Evolutionary conservation across 345 rosid species (phyloP), one percentile per base, ranked within the genome.

Genomic region (Dimocarpus longan): DNA sequence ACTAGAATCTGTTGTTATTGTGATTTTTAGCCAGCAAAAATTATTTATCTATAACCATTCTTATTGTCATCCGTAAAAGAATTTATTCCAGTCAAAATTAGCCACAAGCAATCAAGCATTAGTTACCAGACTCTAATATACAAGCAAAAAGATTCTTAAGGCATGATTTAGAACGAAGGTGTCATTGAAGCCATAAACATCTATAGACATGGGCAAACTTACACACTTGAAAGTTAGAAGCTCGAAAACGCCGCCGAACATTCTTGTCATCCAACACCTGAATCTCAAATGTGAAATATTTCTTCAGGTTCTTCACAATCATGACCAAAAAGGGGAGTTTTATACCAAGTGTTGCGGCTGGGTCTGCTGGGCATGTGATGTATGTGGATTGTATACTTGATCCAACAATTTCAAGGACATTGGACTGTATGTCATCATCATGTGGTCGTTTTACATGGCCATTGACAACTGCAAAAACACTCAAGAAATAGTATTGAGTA

Each of bases 141-240:
- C 21, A 37, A 21, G 7, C 18, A n/a, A 60, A 8, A 22, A 42
- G 50, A 59, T 6, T n/a, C 16, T 43, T 42, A 13, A 40, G 68
- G 57, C 26, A 43, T 60, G 48, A 54, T 28, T 22, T 22, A 73
- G 21, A 16, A 11, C n/a, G 24, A 74, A 16, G 8, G 22, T 65
- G 15, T 6, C 59, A 37, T 37, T 9, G 39, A 28, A 50, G 65
- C 24, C 11, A 63, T 62, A 64, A 64, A 67, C 71, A 70, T 66
- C 43, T 57, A 32, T 5, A 48, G 46, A 82, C 76, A 82, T 69
- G 88, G 90, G 85, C 82, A 84, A 84, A 90, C 91, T 84, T 84
- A 90, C 99, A 90, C 79, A 96, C 99, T 91, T 96, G 99, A 84
- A 90, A 96, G 83, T 94, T 96, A 87, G 99, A 96, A 91, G 99